Conservation (phyloP, 2,329 filamentous ascomycete genomes). For the Cryphonectria parasitica region DNA sequence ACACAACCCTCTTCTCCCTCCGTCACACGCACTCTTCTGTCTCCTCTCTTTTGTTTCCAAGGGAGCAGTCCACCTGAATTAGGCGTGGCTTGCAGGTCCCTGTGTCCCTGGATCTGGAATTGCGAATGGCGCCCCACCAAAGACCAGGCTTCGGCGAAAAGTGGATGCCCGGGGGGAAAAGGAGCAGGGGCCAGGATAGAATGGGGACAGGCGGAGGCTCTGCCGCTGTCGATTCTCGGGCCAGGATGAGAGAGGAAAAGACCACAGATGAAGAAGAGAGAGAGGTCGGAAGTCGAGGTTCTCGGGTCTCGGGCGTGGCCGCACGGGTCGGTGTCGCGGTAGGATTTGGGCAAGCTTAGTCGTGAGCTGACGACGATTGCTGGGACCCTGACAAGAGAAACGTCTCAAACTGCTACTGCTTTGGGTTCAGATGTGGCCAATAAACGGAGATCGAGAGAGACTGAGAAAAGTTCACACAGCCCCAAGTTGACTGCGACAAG, state of each 20-base stretch:
- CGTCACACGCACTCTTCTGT: neutral
- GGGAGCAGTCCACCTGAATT: neutral
- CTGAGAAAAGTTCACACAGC: neutral
- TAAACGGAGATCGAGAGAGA: neutral
- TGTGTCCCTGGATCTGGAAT: conserved; percentile 11
- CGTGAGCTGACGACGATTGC: neutral
- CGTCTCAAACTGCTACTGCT: neutral
- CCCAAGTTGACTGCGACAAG: neutral
- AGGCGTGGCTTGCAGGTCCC: neutral
- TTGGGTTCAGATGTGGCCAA: neutral
- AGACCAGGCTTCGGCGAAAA: conserved; percentile 7
- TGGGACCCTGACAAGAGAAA: neutral
- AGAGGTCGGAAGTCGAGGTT: neutral
- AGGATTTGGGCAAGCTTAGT: neutral
- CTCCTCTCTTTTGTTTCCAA: neutral
- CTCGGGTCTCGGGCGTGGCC: neutral
- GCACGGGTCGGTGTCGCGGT: neutral
- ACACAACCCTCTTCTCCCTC: neutral
- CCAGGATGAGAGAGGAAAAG: neutral
- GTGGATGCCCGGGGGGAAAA: neutral
- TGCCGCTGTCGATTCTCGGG: neutral
- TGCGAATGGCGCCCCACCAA: conserved; percentile 15
- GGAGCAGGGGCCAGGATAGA: conserved; percentile 4
- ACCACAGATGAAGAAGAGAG: neutral
- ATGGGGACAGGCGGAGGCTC: neutral